Evolutionary conservation across 2,329 filamentous ascomycete species (phyloP).

Genomic region (Hymenoscyphus albidus): DNA sequence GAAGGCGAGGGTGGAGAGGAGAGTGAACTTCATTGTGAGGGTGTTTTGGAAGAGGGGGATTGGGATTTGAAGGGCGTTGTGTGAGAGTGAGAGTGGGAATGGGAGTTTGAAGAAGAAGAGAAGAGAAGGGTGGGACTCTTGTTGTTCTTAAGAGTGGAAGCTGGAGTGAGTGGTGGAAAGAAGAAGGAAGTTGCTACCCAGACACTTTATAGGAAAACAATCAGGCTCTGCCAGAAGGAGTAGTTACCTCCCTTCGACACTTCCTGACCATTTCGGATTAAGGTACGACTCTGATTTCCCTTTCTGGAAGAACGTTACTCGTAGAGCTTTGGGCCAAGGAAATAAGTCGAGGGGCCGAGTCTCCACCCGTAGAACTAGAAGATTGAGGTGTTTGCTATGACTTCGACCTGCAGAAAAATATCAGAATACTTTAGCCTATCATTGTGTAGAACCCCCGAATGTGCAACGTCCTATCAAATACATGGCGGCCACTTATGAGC

Average conservation of each 20-base stretch:
- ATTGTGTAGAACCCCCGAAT: background rate
- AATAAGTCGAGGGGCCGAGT: background rate
- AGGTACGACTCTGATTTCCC: background rate
- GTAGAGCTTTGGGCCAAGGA: background rate
- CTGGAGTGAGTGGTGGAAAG: background rate
- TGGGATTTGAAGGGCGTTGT: no score
- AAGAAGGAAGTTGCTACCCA: background rate
- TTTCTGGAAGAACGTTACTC: background rate
- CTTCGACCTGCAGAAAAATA: background rate
- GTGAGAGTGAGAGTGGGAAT: background rate
- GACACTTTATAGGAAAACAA: background rate
- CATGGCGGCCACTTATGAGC: background rate
- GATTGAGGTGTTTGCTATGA: background rate
- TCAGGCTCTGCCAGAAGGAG: background rate
- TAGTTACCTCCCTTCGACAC: background rate
- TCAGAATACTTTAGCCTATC: background rate
- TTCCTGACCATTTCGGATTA: background rate
- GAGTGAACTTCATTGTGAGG: constrained; percentile 15
- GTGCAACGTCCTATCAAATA: background rate
- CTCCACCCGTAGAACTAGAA: background rate
- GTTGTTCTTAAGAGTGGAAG: background rate
- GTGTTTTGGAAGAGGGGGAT: background rate
- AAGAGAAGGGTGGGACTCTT: background rate
- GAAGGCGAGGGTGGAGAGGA: constrained; percentile 25
- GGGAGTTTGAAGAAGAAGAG: background rate